Base-by-base conservation (phyloP, 805 yeast species). In the Kuraishia piskuri region DNA sequence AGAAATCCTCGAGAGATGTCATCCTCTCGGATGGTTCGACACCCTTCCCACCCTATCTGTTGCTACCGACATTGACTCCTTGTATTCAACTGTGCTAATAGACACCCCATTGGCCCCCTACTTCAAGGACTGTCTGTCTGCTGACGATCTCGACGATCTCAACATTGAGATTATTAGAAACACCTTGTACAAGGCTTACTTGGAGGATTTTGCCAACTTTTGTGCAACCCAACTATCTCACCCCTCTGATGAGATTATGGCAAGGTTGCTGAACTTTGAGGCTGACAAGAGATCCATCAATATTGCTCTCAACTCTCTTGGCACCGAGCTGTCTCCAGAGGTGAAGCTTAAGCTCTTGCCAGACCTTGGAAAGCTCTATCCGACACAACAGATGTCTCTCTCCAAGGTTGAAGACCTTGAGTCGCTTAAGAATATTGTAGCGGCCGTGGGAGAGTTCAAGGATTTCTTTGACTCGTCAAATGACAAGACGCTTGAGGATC, bases 21-120 rank as follows among this genome's bases (percentile, higher is more conserved):
- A 94, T 67, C 99, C 99, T 0, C 76, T 94, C 61, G 99, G 99
- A 48, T 91, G 97, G 97, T 94, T 94, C 64, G 99, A 94, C 61
- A 92, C 98, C 7, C 80, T 94, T 60, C 99, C 99, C 37, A 92
- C 98, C 0, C 77, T 94, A 55, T 82, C 94, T 17, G 94, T 92
- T 50, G 97, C 98, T 50, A 90, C 97, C 1, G 98, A 92, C 69
- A 82, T 92, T 54, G 96, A 90, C 62, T 83, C 94, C n/a, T 77
- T 94, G 62, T 94, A 92, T 72, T 86, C 86, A 63, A 88, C 95
- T 1, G 99, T 94, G 14, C 75, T 94, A 55, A 86, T 94, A 53
- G 99, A 94, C 70, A 94, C 99, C 6, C 99, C 99, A 4, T 79
- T 94, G 66, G 98, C 99, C 1, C 96, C 97, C 46, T 94, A 91